A percentile compares a stretch with the other conserved stretches of the same genome.
Conservation (phyloP, 257 asterid genomes). For the Nicotiana knightiana region DNA sequence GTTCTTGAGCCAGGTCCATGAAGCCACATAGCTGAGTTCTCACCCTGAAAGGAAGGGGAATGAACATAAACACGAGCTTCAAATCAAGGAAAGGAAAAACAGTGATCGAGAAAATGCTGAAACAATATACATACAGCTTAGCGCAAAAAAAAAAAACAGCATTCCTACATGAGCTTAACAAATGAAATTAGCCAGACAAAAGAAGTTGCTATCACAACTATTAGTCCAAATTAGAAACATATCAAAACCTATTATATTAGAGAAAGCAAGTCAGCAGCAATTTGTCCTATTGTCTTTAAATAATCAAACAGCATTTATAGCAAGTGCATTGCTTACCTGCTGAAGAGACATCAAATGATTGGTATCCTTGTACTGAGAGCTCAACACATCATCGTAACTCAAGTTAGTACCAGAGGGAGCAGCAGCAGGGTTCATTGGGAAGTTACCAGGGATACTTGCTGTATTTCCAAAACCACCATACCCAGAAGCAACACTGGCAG, state of each 20-base stretch:
- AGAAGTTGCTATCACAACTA: neutral
- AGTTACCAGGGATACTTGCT: conserved; percentile 54
- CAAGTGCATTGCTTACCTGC: conserved; percentile 41
- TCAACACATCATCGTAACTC: conserved; percentile 58
- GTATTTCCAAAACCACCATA: conserved; percentile 52
- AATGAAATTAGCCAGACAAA: neutral
- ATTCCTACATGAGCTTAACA: neutral
- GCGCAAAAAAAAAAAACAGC: neutral
- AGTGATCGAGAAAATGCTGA: neutral
- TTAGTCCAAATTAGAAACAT: neutral
- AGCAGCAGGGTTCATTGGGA: conserved; percentile 54
- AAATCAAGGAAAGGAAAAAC: neutral
- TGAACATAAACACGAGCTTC: neutral
- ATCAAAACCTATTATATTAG: neutral
- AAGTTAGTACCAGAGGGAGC: conserved; percentile 49
- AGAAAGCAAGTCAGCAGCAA: neutral
- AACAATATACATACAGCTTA: neutral
- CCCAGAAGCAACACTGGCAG: conserved; percentile 70
- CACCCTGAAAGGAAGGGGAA: conserved; percentile 39
- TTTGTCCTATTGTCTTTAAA: neutral
- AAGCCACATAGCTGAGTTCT: conserved; percentile 69
- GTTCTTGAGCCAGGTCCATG: conserved; percentile 76
- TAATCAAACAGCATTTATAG: neutral
- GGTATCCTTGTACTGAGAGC: conserved; percentile 70
- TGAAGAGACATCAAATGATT: conserved; percentile 63